A percentile compares a stretch with the other conserved stretches of the same genome.
Evolutionary conservation across 2,329 filamentous ascomycete genomes (phyloP).

Genomic region (Neopestalotiopsis clavispora): DNA sequence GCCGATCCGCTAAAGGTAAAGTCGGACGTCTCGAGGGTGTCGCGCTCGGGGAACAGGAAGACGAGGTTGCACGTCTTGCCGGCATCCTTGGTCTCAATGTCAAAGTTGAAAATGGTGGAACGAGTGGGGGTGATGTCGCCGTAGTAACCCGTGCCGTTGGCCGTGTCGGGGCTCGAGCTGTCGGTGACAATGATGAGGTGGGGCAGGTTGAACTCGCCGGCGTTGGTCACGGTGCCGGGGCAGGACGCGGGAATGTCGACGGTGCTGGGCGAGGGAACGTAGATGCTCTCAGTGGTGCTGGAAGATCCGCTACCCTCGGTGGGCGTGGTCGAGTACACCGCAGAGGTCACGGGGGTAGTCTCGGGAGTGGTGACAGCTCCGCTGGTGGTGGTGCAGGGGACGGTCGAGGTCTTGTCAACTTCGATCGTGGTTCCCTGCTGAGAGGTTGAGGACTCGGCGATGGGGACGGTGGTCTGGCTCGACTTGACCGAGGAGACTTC

Average conservation of each 20-base stretch:
- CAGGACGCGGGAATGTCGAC: conserved; percentile 25
- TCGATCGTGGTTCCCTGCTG: not conserved
- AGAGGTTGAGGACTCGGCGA: not conserved
- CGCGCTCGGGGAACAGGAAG: conserved; percentile 65
- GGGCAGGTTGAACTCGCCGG: conserved; percentile 16
- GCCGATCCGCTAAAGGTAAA: conserved; percentile 52
- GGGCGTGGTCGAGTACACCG: not conserved
- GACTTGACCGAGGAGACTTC: not conserved
- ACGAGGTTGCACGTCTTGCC: conserved; percentile 65
- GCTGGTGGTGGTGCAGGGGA: not conserved
- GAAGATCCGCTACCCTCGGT: not conserved
- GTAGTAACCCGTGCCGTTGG: conserved; percentile 58
- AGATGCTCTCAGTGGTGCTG: not conserved
- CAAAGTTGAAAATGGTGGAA: conserved; percentile 72
- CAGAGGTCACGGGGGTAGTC: not conserved
- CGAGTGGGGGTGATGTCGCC: conserved; percentile 59
- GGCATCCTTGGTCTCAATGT: conserved; percentile 61
- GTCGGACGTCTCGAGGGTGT: conserved; percentile 63
- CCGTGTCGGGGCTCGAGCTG: conserved; percentile 53
- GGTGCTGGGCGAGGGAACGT: not conserved
- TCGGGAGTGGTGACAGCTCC: not conserved
- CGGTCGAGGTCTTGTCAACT: not conserved
- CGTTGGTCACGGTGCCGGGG: conserved; percentile 2
- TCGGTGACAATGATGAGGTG: conserved; percentile 60
- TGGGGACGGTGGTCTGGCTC: not conserved